Evolutionary conservation across 331 rosid genomes (phyloP), one percentile per base, ranked within the genome.

Genomic region (Spiraea crenata): DNA sequence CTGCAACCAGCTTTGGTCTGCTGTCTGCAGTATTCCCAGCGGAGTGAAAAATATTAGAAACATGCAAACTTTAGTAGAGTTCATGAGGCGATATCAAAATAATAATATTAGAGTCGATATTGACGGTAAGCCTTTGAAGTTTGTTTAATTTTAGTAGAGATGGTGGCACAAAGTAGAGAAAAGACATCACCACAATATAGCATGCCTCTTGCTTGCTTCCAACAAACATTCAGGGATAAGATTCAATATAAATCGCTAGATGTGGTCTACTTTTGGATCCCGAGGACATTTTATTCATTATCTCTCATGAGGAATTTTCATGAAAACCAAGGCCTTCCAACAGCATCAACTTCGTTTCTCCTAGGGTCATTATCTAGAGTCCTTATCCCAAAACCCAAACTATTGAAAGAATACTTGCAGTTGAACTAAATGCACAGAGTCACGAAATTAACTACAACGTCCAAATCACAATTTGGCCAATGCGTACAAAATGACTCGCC

Each of bases 1-100:
- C 96, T 52, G 91, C 84, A 31, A 92, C 86, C 79, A 90, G 77
- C 83, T 77, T 92, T 2, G 96, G 96, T 78, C 98, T 80, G 83
- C 89, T 92, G 74, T 92, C 96, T 92, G 90, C 83, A 85, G 60
- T 77, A 51, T 66, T 42, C 75, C 71, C 19, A 46, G 58, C 20
- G 46, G 47, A 42, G 40, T 6, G 6, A 57, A 70, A 25, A 3
- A 31, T 42, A 70, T 56, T 40, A 9, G 65, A 14, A 20, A 57
- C 35, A 17, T 57, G 19, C 47, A 57, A 10, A 19, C 37, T 15
- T 39, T 6, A 6, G 31, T 25, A 16, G 16, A 34, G 14, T n/a
- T 45, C 35, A 11, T 10, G 57, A 3, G 35, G 45, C 13, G 6
- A 37, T 10, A 57, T 10, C 50, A 25, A 25, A 56, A 59, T 20